Conservation (phyloP, 345 rosid genomes). For the Mercurialis annua region DNA sequence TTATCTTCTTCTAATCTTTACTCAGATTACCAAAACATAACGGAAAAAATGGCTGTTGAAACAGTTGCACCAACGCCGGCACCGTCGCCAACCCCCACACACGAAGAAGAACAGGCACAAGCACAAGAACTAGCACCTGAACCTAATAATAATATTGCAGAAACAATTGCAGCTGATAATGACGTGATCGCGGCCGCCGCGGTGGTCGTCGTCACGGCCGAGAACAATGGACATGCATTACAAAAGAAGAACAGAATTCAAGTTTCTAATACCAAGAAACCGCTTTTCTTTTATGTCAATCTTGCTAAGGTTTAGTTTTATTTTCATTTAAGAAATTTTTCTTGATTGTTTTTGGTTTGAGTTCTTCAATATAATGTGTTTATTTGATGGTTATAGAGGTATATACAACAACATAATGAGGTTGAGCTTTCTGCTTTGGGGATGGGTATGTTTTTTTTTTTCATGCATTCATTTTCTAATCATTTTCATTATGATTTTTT, state of each 20-base stretch:
- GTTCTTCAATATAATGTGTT: background rate
- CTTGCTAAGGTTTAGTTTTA: slow-evolving; percentile 28
- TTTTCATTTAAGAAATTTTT: background rate
- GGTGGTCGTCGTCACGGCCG: too few species aligned
- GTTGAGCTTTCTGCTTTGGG: slow-evolving; percentile 94
- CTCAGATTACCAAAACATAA: too few species aligned
- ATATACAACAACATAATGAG: slow-evolving; percentile 82
- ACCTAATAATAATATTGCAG: background rate
- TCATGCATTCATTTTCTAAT: background rate
- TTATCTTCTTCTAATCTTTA: too few species aligned
- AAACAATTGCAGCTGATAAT: background rate
- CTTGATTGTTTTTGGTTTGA: background rate
- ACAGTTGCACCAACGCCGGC: slow-evolving; percentile 12
- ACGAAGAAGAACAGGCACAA: background rate
- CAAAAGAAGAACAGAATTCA: slow-evolving; percentile 36
- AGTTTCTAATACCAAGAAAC: slow-evolving; percentile 36
- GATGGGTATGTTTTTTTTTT: slow-evolving; percentile 74
- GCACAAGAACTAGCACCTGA: background rate
- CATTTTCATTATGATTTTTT: too few species aligned
- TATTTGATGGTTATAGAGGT: slow-evolving; percentile 51
- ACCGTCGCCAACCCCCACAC: background rate
- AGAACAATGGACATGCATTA: background rate
- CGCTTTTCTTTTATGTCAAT: slow-evolving; percentile 35
- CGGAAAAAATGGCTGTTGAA: slow-evolving; percentile 16
- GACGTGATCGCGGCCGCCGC: background rate